Evolutionary conservation across 1,284 basidiomycete genomes (phyloP), one percentile per base, ranked within the genome.

Genomic region (Xanthoconium separans): DNA sequence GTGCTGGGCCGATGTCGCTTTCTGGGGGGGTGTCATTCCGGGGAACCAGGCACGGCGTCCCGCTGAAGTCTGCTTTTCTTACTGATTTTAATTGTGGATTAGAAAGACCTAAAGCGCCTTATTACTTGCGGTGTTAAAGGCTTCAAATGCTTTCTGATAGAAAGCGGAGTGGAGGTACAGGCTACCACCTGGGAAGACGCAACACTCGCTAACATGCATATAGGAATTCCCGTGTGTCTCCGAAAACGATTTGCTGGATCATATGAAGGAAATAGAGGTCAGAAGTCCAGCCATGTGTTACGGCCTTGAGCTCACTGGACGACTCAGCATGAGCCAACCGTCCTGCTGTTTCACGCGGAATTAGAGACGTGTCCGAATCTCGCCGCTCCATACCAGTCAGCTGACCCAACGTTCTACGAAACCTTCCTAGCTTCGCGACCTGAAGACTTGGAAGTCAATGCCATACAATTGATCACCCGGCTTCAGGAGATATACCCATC

Each of bases 1-100:
- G 65, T 91, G 89, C 69, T 84, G 85, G 75, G 82, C 84, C 20
- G 95, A 98, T 68, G 83, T 96, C 22, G 94, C 87, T 0, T 97
- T 97, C 71, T 98, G 95, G 94, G 95, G 94, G 40, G 95, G 95
- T 4, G 87, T 92, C 39, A 88, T 97, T 51, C 95, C 95, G 5
- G 87, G 85, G 7, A 96, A 98, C 74, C 80, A 90, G 73, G 91
- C 84, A 58, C 54, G 70, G 62, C 36, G 6, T 39, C 27, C 43
- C 15, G 6, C 20, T 13, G 49, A 29, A 41, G 11, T 34, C 5
- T 22, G 16, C 29, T 15, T 41, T 44, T 44, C 52, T 50, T 31
- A 53, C 30, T 9, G 18, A 42, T 22, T 41, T 22, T 41, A 46
- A 60, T 27, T 18, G 8, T 44, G 44, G 9, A 56, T 51, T 24